Evolutionary conservation across 2,329 filamentous ascomycete genomes (phyloP).

Genomic region (Fusarium euwallaceae): DNA sequence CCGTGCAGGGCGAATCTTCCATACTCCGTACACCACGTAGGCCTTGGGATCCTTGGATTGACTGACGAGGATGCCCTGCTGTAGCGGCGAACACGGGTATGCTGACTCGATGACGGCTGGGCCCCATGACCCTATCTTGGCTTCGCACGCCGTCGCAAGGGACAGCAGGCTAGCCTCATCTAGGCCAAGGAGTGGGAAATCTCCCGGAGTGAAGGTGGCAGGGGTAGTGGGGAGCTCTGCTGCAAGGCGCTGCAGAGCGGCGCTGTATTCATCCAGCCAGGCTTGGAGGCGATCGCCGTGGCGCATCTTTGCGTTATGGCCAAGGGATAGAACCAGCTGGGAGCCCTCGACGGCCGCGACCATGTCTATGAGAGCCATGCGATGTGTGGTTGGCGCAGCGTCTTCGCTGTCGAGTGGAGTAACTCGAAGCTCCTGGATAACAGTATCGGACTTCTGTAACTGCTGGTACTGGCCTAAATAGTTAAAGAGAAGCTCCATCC

Average conservation of each 20-base stretch:
- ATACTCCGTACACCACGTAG: no score
- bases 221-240: no score
- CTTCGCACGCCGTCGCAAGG: background rate
- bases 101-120: background rate
- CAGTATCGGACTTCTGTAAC: background rate
- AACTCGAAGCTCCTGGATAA: no score
- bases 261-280: no score
- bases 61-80: slow-evolving; percentile 12
- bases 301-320: no score
- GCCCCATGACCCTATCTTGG: no score
- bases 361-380: background rate
- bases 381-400: background rate
- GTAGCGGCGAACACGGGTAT: slow-evolving; percentile 13
- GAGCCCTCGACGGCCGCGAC: background rate
- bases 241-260: no score
- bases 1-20: no score
- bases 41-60: background rate
- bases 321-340: background rate
- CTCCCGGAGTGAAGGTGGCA: no score
- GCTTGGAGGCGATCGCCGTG: no score
- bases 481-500: slow-evolving; percentile 35
- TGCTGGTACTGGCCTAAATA: slow-evolving; percentile 36
- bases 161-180: background rate
- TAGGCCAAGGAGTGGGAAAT: no score
- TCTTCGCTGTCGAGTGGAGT: no score